Conservation (phyloP, 1,139 yeast genomes). For the Lizanozyma gosingica region DNA sequence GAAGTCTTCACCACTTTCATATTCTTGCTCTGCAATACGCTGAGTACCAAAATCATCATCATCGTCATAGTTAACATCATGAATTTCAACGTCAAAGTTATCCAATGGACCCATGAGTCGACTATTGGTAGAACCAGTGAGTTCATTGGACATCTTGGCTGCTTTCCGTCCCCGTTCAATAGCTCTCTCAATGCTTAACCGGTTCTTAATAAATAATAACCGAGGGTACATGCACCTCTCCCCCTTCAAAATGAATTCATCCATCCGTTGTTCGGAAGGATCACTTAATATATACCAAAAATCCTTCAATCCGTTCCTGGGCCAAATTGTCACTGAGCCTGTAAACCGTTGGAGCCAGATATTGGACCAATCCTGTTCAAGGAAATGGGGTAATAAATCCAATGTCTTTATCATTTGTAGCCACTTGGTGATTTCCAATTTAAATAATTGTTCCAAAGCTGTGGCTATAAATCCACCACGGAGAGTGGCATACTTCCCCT, state of each 20-base stretch:
- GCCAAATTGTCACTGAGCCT: constrained; percentile 74
- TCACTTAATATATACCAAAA: constrained; percentile 60
- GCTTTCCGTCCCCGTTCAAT: constrained; percentile 41
- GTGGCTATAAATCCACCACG: constrained; percentile 75
- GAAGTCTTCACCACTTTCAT: background rate
- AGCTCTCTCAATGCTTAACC: constrained; percentile 55
- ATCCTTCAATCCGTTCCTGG: constrained; percentile 50
- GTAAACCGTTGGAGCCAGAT: constrained; percentile 67
- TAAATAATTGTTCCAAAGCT: constrained; percentile 61
- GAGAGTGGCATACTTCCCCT: constrained; percentile 33
- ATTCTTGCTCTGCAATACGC: background rate
- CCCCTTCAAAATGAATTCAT: constrained; percentile 51
- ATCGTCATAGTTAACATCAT: background rate
- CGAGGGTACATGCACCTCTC: constrained; percentile 62
- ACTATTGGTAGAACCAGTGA: background rate
- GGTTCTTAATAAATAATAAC: constrained; percentile 52
- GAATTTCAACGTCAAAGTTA: background rate
- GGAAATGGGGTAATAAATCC: constrained; percentile 57
- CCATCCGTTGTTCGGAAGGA: constrained; percentile 52
- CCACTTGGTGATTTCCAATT: constrained; percentile 72
- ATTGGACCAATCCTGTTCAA: constrained; percentile 77
- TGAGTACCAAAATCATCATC: background rate
- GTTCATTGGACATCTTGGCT: background rate
- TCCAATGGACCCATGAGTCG: background rate
- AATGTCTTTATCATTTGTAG: constrained; percentile 55